A percentile compares a stretch with the other conserved stretches of the same genome.
phyloP scores from a whole-genome alignment of 768 basidiomycete species.

The Chlorophyllum brunneum region DNA sequence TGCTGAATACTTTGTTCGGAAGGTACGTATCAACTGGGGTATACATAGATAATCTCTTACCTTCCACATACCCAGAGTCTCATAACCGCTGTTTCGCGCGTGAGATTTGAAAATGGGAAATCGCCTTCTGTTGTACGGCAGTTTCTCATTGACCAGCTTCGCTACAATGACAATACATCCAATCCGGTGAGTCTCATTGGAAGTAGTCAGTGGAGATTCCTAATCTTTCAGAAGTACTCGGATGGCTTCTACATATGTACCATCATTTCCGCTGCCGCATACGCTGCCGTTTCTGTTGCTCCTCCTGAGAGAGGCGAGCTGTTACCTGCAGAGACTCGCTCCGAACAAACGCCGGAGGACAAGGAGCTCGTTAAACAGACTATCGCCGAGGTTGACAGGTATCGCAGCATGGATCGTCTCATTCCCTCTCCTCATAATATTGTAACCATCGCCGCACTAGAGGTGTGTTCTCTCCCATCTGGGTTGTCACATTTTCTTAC shows the following conservation, averaged over 20 bases:
- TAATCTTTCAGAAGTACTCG: constrained; percentile 56
- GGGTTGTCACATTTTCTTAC: neutral
- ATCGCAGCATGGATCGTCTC: constrained; percentile 91
- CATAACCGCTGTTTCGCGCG: constrained; percentile 77
- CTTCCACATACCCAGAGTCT: constrained; percentile 46
- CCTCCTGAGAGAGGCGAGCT: constrained; percentile 82
- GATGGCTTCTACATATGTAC: constrained; percentile 90
- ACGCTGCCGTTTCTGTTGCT: constrained; percentile 70
- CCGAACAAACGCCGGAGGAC: constrained; percentile 67
- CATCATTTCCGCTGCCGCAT: constrained; percentile 78
- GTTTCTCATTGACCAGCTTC: constrained; percentile 89
- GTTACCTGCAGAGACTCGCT: constrained; percentile 60
- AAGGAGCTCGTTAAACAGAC: constrained; percentile 69
- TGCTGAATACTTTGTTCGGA: constrained; percentile 91
- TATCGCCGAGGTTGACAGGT: constrained; percentile 80
- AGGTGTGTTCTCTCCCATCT: constrained; percentile 49
- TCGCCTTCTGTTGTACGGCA: constrained; percentile 81
- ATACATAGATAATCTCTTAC: neutral
- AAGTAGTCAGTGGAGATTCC: neutral
- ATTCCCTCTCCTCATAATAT: constrained; percentile 94
- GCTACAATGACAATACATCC: constrained; percentile 91
- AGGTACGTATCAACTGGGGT: constrained; percentile 46
- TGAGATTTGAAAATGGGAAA: constrained; percentile 85
- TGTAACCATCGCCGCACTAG: constrained; percentile 85
- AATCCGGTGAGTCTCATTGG: constrained; percentile 62